Evolutionary conservation across 1,284 basidiomycete genomes (phyloP), one percentile per base, ranked within the genome.

Genomic region (Trametes hirsuta): DNA sequence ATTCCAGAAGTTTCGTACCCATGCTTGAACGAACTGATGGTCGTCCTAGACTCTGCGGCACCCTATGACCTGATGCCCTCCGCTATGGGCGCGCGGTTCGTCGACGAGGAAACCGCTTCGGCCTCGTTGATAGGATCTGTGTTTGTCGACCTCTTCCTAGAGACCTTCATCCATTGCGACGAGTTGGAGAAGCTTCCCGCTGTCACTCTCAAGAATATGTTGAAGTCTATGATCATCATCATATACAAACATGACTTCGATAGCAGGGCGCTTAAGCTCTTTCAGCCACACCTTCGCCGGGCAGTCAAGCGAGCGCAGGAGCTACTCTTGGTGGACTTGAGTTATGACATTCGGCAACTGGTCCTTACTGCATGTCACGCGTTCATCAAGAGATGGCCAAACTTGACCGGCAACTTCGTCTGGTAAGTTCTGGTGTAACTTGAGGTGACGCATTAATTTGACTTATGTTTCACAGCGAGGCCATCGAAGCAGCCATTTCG

Each of bases 221-320:
- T 90, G 49, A 87, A 90, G 71, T 76, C 80, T 0, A 64, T 89
- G n/a, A 78, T 85, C 58, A 82, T 89, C 37, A 76, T 84, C 61
- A 78, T 89, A 25, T 84, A 85, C 74, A 90, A 90, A 72, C 85
- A 89, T 62, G 84, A 90, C 67, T 82, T 90, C 55, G 83, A 85
- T 47, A 81, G 79, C 56, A 74, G 68, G 34, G 71, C 79, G 18
- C 74, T 90, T 53, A 77, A 73, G 55, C 81, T 84, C 66, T 75
- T 87, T 34, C 84, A 86, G 53, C 76, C 75, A 24, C 63, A 74
- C 22, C 73, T 90, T 4, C 80, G 84, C 36, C 77, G 73, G 52
- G 84, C 86, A 0, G 76, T 87, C 9, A 70, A 78, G 34, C 77
- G 79, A n/a, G 74, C 79, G 3, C 72, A 86, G 55, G 84, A 84